These are phyloP conservation scores for Coemansia sp. DNA, from an alignment of 192 early-diverging fungal species.

Conservation along the genomic window DNA sequence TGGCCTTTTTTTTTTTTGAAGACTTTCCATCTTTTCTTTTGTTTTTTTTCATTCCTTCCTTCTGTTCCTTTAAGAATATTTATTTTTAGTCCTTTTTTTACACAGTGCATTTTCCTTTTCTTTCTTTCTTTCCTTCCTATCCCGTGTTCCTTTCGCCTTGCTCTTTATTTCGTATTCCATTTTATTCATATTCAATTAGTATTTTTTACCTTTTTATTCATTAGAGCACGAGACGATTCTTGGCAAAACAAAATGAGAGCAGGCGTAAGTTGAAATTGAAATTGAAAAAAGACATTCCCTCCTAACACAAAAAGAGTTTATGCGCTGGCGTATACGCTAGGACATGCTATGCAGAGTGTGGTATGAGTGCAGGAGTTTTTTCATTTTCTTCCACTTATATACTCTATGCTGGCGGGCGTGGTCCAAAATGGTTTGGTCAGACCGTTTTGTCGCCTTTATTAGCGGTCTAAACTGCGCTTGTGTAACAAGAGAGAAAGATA, in stretches of 20 bases:
- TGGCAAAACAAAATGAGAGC: constrained; percentile 3
- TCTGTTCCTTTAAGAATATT: not conserved
- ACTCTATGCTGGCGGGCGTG: no score
- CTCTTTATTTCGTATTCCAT: constrained; percentile 6
- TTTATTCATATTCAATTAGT: not conserved
- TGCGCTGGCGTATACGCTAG: not conserved
- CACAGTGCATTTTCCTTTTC: not conserved
- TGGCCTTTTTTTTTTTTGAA: no score
- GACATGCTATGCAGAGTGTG: no score
- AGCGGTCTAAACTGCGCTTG: no score
- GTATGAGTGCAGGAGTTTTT: no score
- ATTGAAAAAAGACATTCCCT: not conserved
- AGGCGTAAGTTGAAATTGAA: not conserved
- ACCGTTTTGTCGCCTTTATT: no score
- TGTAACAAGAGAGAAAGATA: no score
- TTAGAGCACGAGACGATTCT: not conserved
- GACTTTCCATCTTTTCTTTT: not conserved
- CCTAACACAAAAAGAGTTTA: not conserved
- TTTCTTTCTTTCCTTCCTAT: not conserved
- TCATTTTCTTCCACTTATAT: no score
- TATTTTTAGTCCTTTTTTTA: not conserved
- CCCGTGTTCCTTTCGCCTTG: not conserved
- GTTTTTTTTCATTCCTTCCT: not conserved
- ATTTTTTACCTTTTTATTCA: constrained; percentile 5
- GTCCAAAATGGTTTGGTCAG: no score